Evolutionary conservation across 768 basidiomycete species (phyloP), one percentile per base, ranked within the genome.

Genomic region (Artomyces pyxidatus): DNA sequence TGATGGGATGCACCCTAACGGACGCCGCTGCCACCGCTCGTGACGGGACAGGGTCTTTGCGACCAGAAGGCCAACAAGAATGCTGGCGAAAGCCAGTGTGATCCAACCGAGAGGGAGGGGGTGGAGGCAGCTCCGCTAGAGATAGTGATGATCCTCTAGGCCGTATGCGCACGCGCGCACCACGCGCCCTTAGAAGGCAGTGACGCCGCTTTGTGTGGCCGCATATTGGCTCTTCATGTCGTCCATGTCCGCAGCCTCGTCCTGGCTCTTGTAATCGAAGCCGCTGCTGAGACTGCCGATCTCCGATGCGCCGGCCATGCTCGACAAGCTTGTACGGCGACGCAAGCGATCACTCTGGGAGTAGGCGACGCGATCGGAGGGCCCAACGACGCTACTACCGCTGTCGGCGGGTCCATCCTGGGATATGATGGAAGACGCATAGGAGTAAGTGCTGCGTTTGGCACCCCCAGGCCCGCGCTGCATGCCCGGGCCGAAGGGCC

Each of bases 381-480:
- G 46, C 71, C 63, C 55, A 49, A 71, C 53, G 49, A 72, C 70
- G 61, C 68, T 66, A 61, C 68, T 66, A 54, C 84, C 83, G 10
- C 76, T 68, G 45, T 72, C 66, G 52, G 74, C 75, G n/a, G 78
- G 76, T 1, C 76, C 85, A 64, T 95, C 92, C 63, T 96, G 94
- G 14, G 91, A 95, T 49, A 95, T 84, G 65, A 94, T 88, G 17
- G 91, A 94, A 29, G 87, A 89, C 3, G 93, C 91, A 60, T 93
- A 93, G 58, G 81, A 70, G 61, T 93, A 93, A 58, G 81, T 69
- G 61, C 84, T 84, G 53, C 86, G 81, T 65, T 90, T 92, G 4
- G 75, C 76, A 32, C 77, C 81, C 51, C 78, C 76, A 37, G 71
- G 71, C 16, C 78, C 77, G 22, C 88, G 78, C 50, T 81, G 77